Conservation (phyloP, 75 land plant genomes). For the Pinus albicaulis region DNA sequence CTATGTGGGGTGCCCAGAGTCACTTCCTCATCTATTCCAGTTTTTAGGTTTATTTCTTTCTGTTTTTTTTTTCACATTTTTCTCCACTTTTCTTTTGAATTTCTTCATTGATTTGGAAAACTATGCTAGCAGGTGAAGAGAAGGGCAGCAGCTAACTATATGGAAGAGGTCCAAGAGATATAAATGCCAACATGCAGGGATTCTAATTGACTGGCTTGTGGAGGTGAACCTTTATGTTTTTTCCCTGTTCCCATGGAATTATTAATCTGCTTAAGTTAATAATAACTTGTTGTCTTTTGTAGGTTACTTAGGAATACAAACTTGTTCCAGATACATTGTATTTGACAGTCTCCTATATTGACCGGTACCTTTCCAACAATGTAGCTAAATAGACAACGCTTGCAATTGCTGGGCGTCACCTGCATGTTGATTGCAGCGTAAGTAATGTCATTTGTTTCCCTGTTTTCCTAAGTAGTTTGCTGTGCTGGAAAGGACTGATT, state of each 20-base stretch:
- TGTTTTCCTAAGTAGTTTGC: too few species aligned
- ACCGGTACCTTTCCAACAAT: slow-evolving; percentile 74
- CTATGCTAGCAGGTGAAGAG: slow-evolving; percentile 46
- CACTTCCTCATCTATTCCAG: slow-evolving; percentile 26
- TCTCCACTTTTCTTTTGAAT: background rate
- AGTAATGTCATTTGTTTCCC: slow-evolving; percentile 10
- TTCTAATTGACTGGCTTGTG: slow-evolving; percentile 65
- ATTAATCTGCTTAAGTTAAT: too few species aligned
- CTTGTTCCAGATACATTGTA: slow-evolving; percentile 86
- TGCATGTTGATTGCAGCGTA: slow-evolving; percentile 94
- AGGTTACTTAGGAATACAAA: slow-evolving; percentile 88
- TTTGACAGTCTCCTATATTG: slow-evolving; percentile 73
- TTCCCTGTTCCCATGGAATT: background rate
- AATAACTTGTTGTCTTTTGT: slow-evolving; percentile 6
- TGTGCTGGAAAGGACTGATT: too few species aligned
- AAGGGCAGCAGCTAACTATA: slow-evolving; percentile 50
- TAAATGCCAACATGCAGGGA: slow-evolving; percentile 64
- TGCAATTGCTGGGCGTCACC: slow-evolving; percentile 76
- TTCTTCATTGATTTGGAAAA: background rate
- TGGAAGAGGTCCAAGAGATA: slow-evolving; percentile 69
- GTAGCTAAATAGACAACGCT: slow-evolving; percentile 52
- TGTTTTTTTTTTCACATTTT: too few species aligned
- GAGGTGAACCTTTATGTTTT: background rate
- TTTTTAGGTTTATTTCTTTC: slow-evolving; percentile 4
- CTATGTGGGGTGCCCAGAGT: too few species aligned